phyloP scores from a whole-genome alignment of 1,139 yeast genomes.

The Candida sanyaensis region DNA sequence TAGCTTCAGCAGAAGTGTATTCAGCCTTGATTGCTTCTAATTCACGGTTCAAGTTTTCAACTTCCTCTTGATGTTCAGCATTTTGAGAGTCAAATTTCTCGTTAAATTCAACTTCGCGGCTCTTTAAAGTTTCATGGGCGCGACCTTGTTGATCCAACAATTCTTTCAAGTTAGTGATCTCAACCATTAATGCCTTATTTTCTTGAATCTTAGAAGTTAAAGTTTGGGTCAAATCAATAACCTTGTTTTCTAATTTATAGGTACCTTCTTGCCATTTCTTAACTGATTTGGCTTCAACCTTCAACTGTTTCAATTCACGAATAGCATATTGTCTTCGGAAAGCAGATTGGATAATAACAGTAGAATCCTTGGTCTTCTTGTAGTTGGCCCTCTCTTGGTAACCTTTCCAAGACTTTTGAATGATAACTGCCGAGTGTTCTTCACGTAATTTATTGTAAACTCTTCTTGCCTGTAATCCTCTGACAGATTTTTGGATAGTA shows the following conservation, averaged over 20 bases:
- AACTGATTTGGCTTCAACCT: constrained; percentile 87
- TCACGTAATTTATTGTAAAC: constrained; percentile 48
- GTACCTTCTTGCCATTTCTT: constrained; percentile 89
- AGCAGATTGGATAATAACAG: constrained; percentile 74
- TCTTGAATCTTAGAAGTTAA: constrained; percentile 77
- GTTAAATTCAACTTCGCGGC: constrained; percentile 56
- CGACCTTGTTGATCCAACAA: constrained; percentile 60
- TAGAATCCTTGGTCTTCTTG: constrained; percentile 46
- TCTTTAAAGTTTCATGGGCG: constrained; percentile 56
- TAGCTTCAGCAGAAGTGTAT: constrained; percentile 60
- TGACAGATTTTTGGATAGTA: constrained; percentile 64
- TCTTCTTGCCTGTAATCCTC: constrained; percentile 65
- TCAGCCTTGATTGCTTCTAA: constrained; percentile 58
- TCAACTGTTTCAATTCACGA: constrained; percentile 61
- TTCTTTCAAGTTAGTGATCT: constrained; percentile 57
- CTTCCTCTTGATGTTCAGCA: constrained; percentile 50
- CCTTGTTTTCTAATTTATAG: constrained; percentile 92
- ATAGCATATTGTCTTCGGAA: constrained; percentile 77
- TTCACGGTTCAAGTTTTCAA: constrained; percentile 57
- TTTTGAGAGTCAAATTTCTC: constrained; percentile 47
- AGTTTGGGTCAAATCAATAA: constrained; percentile 87
- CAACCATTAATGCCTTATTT: constrained; percentile 68
- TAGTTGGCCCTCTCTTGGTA: constrained; percentile 49
- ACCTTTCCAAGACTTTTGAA: constrained; percentile 74
- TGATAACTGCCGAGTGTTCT: constrained; percentile 62